Evolutionary conservation across 1,284 basidiomycete genomes (phyloP), one percentile per base, ranked within the genome.

Genomic region (Singerocomus inundabilis): DNA sequence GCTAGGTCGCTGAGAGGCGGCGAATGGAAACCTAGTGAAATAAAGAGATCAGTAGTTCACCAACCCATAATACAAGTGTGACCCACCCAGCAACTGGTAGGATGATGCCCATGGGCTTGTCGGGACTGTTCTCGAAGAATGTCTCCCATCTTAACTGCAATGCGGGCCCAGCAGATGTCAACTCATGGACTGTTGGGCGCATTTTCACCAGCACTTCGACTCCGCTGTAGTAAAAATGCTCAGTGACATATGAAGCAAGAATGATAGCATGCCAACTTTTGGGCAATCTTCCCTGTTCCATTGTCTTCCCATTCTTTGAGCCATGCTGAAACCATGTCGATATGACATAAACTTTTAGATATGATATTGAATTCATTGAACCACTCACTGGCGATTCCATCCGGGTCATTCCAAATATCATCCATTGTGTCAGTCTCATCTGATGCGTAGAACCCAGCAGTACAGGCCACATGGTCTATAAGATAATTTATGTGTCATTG

Each of bases 271-370:
- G 6, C 48, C 69, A 38, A 82, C 80, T 79, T 82, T 56, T 74
- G 66, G 0, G 78, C 72, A 57, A 82, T 70, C 31, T 77, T 51
- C 6, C 80, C 79, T 28, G 70, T 70, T 4, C 78, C 78, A 6
- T 69, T 64, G 25, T 67, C 59, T 5, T 64, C 49, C 76, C 80
- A 84, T 51, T 75, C 62, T 5, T 67, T 58, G 2, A 67, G 58
- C 57, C 68, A 66, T 26, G 64, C 79, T 81, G 38, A n/a, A 21
- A 21, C 8, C 1, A 4, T 6, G 25, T n/a, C 48, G 5, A 21
- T 4, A 21, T 21, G 21, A 21, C 11, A 18, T 4, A 21, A 12
- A 28, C 25, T 16, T 26, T n/a, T 18, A 31, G 36, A 3, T 55
- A 2, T 21, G 21, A 21, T 21, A 21, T 58, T 6, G 4, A 21